phyloP scores from a whole-genome alignment of 345 rosid genomes.

The Streptanthus diversifolius region DNA sequence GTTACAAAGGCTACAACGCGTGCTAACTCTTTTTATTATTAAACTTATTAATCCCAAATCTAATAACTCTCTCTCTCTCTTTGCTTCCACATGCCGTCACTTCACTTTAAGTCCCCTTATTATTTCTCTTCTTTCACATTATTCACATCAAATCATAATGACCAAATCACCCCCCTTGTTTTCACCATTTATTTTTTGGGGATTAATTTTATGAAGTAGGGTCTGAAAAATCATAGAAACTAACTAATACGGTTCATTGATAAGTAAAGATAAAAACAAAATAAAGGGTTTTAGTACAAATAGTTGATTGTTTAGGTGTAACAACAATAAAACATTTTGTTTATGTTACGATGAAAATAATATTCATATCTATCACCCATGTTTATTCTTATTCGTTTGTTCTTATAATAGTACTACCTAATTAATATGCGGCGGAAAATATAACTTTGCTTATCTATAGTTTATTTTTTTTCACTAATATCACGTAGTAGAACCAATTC shows the following conservation, averaged over 20 bases:
- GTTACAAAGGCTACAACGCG: slow-evolving; percentile 40
- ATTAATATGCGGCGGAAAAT: slow-evolving; percentile 9
- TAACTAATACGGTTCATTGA: not conserved
- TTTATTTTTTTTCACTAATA: not conserved
- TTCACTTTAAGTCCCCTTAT: slow-evolving; percentile 9
- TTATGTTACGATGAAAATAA: not conserved
- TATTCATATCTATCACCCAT: slow-evolving; percentile 11
- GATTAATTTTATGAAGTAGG: not conserved
- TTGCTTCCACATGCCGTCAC: slow-evolving; percentile 35
- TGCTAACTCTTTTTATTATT: slow-evolving; percentile 20
- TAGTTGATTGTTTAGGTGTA: not conserved
- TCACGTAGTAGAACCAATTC: not conserved
- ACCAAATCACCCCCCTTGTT: slow-evolving; percentile 11
- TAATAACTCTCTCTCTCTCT: slow-evolving; percentile 5
- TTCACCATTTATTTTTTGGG: not conserved
- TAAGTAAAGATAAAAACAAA: too few relatives aligned
- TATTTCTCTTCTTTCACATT: not conserved
- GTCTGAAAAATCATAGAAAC: not conserved
- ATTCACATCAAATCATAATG: not conserved
- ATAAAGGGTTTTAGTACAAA: too few relatives aligned
- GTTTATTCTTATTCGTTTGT: slow-evolving; percentile 3
- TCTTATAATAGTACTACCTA: slow-evolving; percentile 12
- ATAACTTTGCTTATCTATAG: not conserved
- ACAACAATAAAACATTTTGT: not conserved
- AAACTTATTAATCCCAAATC: slow-evolving; percentile 1